Evolutionary conservation across 345 rosid species (phyloP), one percentile per base, ranked within the genome.

Genomic region (Rubroshorea leprosula): DNA sequence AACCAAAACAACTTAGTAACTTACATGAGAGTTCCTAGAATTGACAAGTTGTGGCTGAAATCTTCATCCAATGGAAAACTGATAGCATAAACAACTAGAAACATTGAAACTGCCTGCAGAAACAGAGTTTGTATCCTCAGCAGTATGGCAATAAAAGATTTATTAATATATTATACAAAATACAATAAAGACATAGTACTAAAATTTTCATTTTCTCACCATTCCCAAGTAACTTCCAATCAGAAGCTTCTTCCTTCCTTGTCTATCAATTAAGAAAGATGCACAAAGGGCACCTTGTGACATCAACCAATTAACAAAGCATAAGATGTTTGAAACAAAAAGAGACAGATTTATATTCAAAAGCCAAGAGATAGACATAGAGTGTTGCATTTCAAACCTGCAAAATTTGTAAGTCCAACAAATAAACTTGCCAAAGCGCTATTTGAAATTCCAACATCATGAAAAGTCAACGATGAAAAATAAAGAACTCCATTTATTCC

Each of bases 401-500:
- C 79, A 48, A 87, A 76, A 74, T 87, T 87, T 46, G 81, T 74
- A 46, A 83, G 44, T 62, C 96, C 96, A 50, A 83, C 76, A 65
- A 64, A 79, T 59, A 78, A 73, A 72, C 86, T 87, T 31, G 89
- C 84, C 55, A 74, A 73, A 69, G 84, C 78, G 58, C 79, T 68
- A 49, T 72, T 75, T 23, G 83, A 44, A 55, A 87, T 73, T 59
- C 96, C 96, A 62, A 79, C 89, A 67, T 80, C 80, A 71, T 73
- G 74, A 68, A 85, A 85, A 39, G 89, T 84, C 73, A 84, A 64
- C 51, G 96, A 84, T 24, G 92, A 87, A 74, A 84, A 87, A 70
- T 87, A 87, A 25, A 87, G 87, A 53, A 87, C 87, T 62, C 87
- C 96, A 46, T 87, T 87, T 69, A 87, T 84, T 45, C 96, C 96